A percentile compares a stretch with the other conserved stretches of the same genome.
Conservation (phyloP, 208 protist species). For the Acanthamoeba quina region DNA sequence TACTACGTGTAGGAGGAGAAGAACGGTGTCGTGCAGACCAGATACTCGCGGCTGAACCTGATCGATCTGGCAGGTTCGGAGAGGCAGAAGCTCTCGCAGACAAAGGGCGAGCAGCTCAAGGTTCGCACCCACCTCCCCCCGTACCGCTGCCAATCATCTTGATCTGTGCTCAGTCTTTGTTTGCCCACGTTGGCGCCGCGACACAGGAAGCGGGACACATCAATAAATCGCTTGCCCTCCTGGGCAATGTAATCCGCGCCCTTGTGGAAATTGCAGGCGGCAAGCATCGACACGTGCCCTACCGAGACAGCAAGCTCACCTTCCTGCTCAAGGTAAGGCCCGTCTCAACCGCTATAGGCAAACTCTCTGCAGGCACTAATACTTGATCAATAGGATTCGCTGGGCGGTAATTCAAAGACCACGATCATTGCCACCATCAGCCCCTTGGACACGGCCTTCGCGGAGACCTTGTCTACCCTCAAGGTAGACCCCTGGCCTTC, state of each 20-base stretch:
- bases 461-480: constrained; percentile 82
- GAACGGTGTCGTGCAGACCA: constrained; percentile 17
- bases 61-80: constrained; percentile 84
- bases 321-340: constrained; percentile 77
- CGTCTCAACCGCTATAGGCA: background rate
- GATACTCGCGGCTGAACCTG: constrained; percentile 79
- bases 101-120: constrained; percentile 71
- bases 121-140: background rate
- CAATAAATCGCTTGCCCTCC: constrained; percentile 79
- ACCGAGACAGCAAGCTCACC: constrained; percentile 81
- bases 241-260: constrained; percentile 80
- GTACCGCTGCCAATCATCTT: background rate
- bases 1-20: background rate
- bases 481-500: constrained; percentile 8
- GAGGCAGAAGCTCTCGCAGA: constrained; percentile 75
- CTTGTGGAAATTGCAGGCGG: constrained; percentile 70
- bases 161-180: background rate
- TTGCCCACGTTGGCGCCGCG: background rate
- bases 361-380: background rate
- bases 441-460: constrained; percentile 56
- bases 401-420: constrained; percentile 83
- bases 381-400: constrained; percentile 72
- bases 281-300: constrained; percentile 75
- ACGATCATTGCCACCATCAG: constrained; percentile 83
- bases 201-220: constrained; percentile 76